phyloP scores from a whole-genome alignment of 495 filamentous ascomycete genomes.

The Clohesyomyces aquaticus region DNA sequence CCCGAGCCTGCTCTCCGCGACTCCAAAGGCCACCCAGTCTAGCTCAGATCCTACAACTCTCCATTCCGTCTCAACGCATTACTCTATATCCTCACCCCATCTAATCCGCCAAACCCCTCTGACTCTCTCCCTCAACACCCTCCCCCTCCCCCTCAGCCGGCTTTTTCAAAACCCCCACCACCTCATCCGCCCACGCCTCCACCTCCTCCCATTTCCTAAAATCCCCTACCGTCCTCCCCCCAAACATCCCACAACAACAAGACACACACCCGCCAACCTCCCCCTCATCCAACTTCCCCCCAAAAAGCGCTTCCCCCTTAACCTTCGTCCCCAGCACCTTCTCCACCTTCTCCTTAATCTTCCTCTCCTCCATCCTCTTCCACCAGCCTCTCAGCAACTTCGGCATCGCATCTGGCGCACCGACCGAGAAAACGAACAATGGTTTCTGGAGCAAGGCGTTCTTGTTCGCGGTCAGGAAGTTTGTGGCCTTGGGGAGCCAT shows the following conservation, averaged over 20 bases:
- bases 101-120: neutral
- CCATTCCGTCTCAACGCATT: too few relatives aligned
- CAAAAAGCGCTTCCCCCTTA: neutral
- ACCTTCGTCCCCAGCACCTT: slow-evolving; percentile 6
- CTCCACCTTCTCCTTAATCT: neutral
- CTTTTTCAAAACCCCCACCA: slow-evolving; percentile 12
- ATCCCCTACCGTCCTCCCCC: slow-evolving; percentile 1
- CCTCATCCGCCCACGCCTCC: slow-evolving; percentile 12
- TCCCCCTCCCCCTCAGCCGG: neutral
- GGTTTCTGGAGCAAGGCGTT: slow-evolving; percentile 1
- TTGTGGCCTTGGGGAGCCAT: slow-evolving; percentile 8
- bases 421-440: slow-evolving; percentile 10
- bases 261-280: slow-evolving; percentile 1
- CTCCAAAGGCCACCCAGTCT: too few relatives aligned
- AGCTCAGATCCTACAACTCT: too few relatives aligned
- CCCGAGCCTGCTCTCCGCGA: too few relatives aligned
- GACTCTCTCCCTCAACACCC: neutral
- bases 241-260: slow-evolving; percentile 7
- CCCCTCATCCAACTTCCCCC: slow-evolving; percentile 9
- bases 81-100: too few relatives aligned
- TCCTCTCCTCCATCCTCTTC: neutral
- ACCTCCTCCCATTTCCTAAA: slow-evolving; percentile 16
- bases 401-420: slow-evolving; percentile 9
- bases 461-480: slow-evolving; percentile 8
- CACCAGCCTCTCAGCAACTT: slow-evolving; percentile 1